These are phyloP conservation scores for Xylaria sp. DNA, from an alignment of 495 filamentous ascomycete species.

Conservation along the genomic window DNA sequence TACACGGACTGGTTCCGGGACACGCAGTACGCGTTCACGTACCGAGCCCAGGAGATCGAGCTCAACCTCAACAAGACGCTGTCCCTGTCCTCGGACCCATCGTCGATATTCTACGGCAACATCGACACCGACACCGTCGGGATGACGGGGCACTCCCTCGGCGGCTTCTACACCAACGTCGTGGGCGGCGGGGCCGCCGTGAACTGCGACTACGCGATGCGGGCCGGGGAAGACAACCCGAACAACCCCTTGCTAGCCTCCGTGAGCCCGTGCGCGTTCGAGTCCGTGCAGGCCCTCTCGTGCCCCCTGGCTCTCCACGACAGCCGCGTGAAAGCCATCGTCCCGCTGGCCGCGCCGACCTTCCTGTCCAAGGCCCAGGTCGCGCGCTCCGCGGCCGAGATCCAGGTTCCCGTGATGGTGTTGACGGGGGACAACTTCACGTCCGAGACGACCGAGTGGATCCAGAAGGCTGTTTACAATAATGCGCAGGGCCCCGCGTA, in stretches of 20 bases:
- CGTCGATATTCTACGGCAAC: neutral
- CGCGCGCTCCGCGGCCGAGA: neutral
- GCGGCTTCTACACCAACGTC: neutral
- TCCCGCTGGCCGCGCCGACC: neutral
- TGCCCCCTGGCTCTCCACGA: neutral
- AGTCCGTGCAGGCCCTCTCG: neutral
- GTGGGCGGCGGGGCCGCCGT: neutral
- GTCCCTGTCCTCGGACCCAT: neutral
- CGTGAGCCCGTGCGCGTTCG: neutral
- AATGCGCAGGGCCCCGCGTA: neutral
- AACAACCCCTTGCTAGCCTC: neutral
- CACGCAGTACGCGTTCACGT: slow-evolving; percentile 27
- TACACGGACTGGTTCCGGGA: slow-evolving; percentile 27
- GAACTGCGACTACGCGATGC: neutral
- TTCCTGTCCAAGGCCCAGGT: neutral
- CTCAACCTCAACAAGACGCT: neutral
- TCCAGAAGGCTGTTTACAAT: neutral
- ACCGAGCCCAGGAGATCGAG: slow-evolving; percentile 21
- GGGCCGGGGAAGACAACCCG: neutral
- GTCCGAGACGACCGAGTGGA: neutral
- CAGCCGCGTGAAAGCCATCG: neutral
- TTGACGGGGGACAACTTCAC: neutral
- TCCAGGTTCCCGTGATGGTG: neutral
- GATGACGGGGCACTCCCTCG: neutral
- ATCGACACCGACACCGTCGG: neutral